phyloP scores from a whole-genome alignment of 2,329 filamentous ascomycete genomes.

The Fusarium sp. region DNA sequence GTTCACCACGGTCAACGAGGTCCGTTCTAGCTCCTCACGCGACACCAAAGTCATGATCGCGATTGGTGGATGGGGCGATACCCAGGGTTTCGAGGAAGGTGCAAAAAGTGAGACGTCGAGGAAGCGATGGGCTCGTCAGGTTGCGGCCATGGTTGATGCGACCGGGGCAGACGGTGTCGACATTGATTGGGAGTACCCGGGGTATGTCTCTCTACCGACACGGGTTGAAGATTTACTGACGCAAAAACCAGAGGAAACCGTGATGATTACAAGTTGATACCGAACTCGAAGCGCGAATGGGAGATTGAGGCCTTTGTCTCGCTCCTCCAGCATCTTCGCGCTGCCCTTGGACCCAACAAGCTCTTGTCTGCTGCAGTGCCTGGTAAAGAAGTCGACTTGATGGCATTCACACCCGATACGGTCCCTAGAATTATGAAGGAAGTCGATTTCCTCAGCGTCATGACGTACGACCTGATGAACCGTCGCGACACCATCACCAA shows the following conservation, averaged over 20 bases:
- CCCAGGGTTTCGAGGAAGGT: conserved; percentile 69
- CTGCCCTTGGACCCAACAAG: conserved; percentile 66
- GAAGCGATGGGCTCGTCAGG: conserved; percentile 71
- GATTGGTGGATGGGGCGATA: conserved; percentile 82
- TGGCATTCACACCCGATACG: conserved; percentile 71
- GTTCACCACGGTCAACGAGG: conserved; percentile 63
- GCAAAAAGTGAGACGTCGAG: conserved; percentile 65
- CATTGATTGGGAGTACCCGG: conserved; percentile 75
- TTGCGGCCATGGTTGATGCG: conserved; percentile 70
- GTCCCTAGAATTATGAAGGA: conserved; percentile 68
- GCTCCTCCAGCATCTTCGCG: conserved; percentile 69
- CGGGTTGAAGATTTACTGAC: not conserved
- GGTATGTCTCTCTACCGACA: conserved; percentile 45
- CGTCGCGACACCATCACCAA: conserved; percentile 72
- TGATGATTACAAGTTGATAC: conserved; percentile 74
- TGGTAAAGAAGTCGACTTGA: conserved; percentile 72
- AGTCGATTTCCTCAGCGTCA: conserved; percentile 76
- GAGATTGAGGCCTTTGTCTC: conserved; percentile 74
- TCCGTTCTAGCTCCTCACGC: conserved; percentile 60
- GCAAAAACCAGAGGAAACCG: conserved; percentile 68
- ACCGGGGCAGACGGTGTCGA: conserved; percentile 74
- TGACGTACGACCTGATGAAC: conserved; percentile 80
- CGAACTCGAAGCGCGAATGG: conserved; percentile 69
- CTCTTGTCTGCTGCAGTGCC: conserved; percentile 77
- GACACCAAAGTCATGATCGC: conserved; percentile 75